phyloP scores from a whole-genome alignment of 805 yeast genomes.

The Groenewaldozyma tartarivorans region DNA sequence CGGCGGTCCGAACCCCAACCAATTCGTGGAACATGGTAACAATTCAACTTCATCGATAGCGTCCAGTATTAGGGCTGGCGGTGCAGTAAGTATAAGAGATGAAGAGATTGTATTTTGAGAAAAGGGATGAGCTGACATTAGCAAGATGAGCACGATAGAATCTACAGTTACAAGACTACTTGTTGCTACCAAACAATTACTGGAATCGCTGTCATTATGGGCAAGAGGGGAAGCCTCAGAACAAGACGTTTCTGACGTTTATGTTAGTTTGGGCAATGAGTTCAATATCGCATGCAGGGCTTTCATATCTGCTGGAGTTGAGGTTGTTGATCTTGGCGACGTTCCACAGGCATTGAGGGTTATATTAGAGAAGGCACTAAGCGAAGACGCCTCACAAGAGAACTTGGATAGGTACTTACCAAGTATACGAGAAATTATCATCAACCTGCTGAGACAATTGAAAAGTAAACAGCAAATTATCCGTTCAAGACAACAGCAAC shows the following conservation, averaged over 20 bases:
- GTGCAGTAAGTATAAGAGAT: too few relatives aligned
- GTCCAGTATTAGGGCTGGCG: too few relatives aligned
- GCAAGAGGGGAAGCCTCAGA: slow-evolving; percentile 73
- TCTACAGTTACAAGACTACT: slow-evolving; percentile 69
- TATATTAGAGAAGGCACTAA: slow-evolving; percentile 76
- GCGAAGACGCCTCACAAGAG: slow-evolving; percentile 76
- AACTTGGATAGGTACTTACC: slow-evolving; percentile 76
- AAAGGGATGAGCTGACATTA: too few relatives aligned
- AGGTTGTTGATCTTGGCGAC: slow-evolving; percentile 71
- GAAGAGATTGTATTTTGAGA: too few relatives aligned
- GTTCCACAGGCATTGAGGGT: slow-evolving; percentile 75
- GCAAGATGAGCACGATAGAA: slow-evolving; percentile 53
- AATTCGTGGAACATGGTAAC: too few relatives aligned
- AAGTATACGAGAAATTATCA: slow-evolving; percentile 75
- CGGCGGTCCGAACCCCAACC: too few relatives aligned
- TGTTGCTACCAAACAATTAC: slow-evolving; percentile 77
- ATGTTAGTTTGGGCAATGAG: slow-evolving; percentile 88
- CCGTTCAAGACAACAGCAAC: neutral
- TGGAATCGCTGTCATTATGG: slow-evolving; percentile 88
- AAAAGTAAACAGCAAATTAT: slow-evolving; percentile 67
- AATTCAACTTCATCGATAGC: too few relatives aligned
- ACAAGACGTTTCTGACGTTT: slow-evolving; percentile 77
- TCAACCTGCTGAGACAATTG: slow-evolving; percentile 64
- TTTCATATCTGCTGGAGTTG: slow-evolving; percentile 69
- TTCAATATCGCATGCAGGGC: slow-evolving; percentile 79